A percentile compares a stretch with the other conserved stretches of the same genome.
phyloP scores from a whole-genome alignment of 2,329 filamentous ascomycete genomes.

The Sordariomycetes sp. region DNA sequence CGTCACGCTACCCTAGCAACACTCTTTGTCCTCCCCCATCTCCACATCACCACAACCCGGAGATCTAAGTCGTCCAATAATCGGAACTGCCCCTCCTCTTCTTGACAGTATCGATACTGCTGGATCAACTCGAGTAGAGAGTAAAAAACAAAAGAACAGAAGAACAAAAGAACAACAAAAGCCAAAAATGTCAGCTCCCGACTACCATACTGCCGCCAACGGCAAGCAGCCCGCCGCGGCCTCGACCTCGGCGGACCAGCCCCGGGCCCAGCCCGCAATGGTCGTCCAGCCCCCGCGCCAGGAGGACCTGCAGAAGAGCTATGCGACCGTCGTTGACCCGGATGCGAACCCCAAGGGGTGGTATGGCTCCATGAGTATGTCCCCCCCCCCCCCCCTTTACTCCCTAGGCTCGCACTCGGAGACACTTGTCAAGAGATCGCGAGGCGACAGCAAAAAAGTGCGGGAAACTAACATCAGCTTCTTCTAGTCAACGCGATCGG shows the following conservation, averaged over 20 bases:
- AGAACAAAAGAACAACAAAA: not conserved
- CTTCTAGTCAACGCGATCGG: slow-evolving; percentile 60
- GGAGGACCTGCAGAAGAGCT: slow-evolving; percentile 75
- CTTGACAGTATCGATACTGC: too few relatives aligned
- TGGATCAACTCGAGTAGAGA: too few relatives aligned
- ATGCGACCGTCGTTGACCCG: slow-evolving; percentile 50
- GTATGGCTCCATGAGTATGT: slow-evolving; percentile 78
- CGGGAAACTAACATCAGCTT: not conserved
- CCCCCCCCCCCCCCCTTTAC: not conserved
- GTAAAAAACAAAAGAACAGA: not conserved
- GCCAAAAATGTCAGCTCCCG: not conserved
- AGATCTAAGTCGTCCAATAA: too few relatives aligned
- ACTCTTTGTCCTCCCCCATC: too few relatives aligned
- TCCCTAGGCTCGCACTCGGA: not conserved
- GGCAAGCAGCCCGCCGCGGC: slow-evolving; percentile 1
- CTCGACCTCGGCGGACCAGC: not conserved
- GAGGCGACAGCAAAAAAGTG: not conserved
- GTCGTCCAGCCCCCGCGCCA: slow-evolving; percentile 65
- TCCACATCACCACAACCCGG: too few relatives aligned
- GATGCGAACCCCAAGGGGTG: slow-evolving; percentile 66
- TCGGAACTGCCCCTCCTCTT: too few relatives aligned
- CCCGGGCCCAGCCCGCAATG: slow-evolving; percentile 40
- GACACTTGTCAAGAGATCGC: not conserved
- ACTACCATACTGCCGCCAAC: not conserved
- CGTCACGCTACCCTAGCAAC: too few relatives aligned